Conservation (phyloP, 352 stramenopile species). For the Phytophthora sp. region DNA sequence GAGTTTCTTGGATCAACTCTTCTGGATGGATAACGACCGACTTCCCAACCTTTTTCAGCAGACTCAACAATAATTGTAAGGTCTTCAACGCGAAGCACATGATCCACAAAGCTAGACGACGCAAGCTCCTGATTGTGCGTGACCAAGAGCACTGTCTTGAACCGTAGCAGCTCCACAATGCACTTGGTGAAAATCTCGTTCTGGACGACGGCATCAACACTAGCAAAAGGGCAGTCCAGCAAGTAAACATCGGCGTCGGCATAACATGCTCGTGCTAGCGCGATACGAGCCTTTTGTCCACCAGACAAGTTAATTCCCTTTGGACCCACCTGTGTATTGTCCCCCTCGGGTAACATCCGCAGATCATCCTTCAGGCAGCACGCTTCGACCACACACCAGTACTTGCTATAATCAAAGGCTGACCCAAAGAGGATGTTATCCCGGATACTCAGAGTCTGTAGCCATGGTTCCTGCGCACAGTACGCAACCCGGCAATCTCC, state of each 20-base stretch:
- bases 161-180: slow-evolving; percentile 51
- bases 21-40: slow-evolving; percentile 26
- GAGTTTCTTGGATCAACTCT: slow-evolving; percentile 40
- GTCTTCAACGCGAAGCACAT: slow-evolving; percentile 41
- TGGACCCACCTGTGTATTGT: slow-evolving; percentile 49
- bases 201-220: slow-evolving; percentile 64
- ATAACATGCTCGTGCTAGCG: slow-evolving; percentile 63
- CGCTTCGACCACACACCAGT: slow-evolving; percentile 69
- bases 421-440: slow-evolving; percentile 98
- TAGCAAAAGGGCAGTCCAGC: slow-evolving; percentile 58
- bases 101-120: slow-evolving; percentile 50
- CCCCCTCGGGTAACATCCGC: slow-evolving; percentile 58
- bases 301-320: slow-evolving; percentile 67
- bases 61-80: slow-evolving; percentile 38
- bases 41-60: slow-evolving; percentile 30
- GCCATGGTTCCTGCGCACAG: slow-evolving; percentile 93
- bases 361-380: slow-evolving; percentile 60
- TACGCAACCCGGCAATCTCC: slow-evolving; percentile 65
- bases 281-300: slow-evolving; percentile 62
- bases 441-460: slow-evolving; percentile 96
- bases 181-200: slow-evolving; percentile 67
- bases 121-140: slow-evolving; percentile 65
- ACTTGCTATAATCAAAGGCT: slow-evolving; percentile 62
- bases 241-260: slow-evolving; percentile 61
- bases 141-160: slow-evolving; percentile 60